Percentiles rank a stretch among this genome's conserved stretches.
phyloP scores from a whole-genome alignment of 257 asterid species.

The Jacaranda copaia region DNA sequence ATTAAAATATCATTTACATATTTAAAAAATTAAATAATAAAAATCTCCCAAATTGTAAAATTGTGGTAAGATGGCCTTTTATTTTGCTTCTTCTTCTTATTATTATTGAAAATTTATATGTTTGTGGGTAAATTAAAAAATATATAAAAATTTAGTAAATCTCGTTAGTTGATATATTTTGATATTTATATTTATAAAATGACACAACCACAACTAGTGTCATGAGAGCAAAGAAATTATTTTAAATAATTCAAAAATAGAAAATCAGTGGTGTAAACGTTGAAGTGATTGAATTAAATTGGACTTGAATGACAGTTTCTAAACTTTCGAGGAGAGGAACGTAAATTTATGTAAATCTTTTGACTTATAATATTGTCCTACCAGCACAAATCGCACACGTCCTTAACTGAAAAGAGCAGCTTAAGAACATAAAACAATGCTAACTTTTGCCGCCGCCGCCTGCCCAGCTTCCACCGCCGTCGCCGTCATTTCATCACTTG shows the following conservation, averaged over 20 bases:
- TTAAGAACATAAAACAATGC: constrained; percentile 31
- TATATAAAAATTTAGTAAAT: too few relatives aligned
- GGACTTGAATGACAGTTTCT: background rate
- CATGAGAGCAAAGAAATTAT: background rate
- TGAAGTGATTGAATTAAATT: background rate
- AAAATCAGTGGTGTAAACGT: background rate
- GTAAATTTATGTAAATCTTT: background rate
- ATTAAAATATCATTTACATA: too few relatives aligned
- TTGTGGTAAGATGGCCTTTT: too few relatives aligned
- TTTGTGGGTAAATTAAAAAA: too few relatives aligned
- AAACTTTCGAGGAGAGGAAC: background rate
- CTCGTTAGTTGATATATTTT: too few relatives aligned
- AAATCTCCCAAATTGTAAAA: too few relatives aligned
- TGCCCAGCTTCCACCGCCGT: constrained; percentile 37
- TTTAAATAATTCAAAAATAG: background rate
- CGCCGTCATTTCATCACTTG: constrained; percentile 38
- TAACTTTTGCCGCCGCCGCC: constrained; percentile 44
- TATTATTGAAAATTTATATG: too few relatives aligned
- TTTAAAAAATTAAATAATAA: too few relatives aligned
- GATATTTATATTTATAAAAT: too few relatives aligned
- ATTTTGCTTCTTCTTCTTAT: too few relatives aligned
- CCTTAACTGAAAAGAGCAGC: background rate
- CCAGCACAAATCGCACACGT: background rate
- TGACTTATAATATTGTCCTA: background rate
- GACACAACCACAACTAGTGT: too few relatives aligned